Base-by-base conservation (phyloP, 768 basidiomycete genomes). In the Mycena latifolia region DNA sequence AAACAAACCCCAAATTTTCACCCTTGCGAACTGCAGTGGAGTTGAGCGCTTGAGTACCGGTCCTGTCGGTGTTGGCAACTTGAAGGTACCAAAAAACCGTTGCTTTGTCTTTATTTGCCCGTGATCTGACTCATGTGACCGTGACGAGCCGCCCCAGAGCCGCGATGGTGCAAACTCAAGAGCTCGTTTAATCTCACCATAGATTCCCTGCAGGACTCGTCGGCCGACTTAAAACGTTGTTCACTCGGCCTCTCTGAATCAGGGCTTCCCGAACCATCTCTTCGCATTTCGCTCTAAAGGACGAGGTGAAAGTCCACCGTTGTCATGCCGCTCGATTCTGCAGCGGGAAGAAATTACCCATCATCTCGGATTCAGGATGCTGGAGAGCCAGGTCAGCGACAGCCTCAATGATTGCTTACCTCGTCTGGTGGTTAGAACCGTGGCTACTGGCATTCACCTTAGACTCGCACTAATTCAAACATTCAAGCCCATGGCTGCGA, bases 121-220 rank as follows among this genome's bases (percentile, higher is more conserved):
- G 6, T 11, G n/a, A 33, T 11, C 31, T 33, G 31, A 5, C 31
- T 33, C 31, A 33, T 33, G 31, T 33, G 31, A 33, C 31, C 31
- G 31, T 33, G 31, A 33, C 31, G 11, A 33, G 6, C 31, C 31
- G 31, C 6, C 6, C 41, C 33, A 2, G 27, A 15, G 18, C 47
- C 25, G 11, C 47, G 25, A 45, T 48, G 48, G 43, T 54, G 29
- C 28, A 52, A 7, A 29, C 59, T 35, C 63, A 51, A 45, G 63
- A 65, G 29, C 50, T 65, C 31, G 41, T 59, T 1, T n/a, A 56
- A 65, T 5, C 35, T 59, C 31, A 47, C 52, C 47, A 46, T 65
- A 50, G 57, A 65, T 25, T 65, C 53, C 45, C 28, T 65, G 24
- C 56, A 65, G n/a, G 63, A 59, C 39, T 65, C 63, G 14, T 12